Evolutionary conservation across 441 rosid genomes (phyloP), one percentile per base, ranked within the genome.

Genomic region (Kokia cookei): DNA sequence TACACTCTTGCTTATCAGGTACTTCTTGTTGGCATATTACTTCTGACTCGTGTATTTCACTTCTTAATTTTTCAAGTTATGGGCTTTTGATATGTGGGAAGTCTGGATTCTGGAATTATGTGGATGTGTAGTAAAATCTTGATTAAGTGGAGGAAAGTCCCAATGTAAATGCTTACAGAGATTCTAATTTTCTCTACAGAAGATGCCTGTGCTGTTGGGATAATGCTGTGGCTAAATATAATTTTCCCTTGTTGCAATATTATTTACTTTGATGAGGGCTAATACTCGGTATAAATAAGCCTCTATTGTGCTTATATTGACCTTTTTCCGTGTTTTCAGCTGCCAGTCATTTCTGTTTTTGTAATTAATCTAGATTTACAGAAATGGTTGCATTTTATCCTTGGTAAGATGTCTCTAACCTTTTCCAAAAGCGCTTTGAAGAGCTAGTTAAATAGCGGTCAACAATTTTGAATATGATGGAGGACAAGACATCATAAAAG

Each of bases 1-100:
- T 91, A 81, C 81, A 91, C 98, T 77, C 98, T 95, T 69, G 99
- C 99, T 53, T 95, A 95, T 83, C 99, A 95, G 97, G 99, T 95
- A 58, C 37, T 57, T 80, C 61, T 62, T 68, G 75, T 45, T 71
- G n/a, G 47, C 13, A 42, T 65, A 53, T 59, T 13, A 43, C 32
- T 27, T 45, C 47, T 10, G 53, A 29, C 43, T 69, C 24, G 5
- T 55, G 14, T 13, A 24, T 32, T 69, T 69, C 65, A 19, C 64
- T 29, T 73, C 48, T 37, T 72, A 48, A 43, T 57, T 65, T 65
- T 63, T 12, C 50, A 26, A 32, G 58, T 50, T 51, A 17, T 15
- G 35, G 8, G 8, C 4, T 42, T 13, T 22, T 60, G 19, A 13
- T 35, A 26, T 22, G 65, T 66, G 47, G 2, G 57, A 9, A 24